phyloP scores from a whole-genome alignment of 768 basidiomycete genomes.

The Tremella yokohamensis region DNA sequence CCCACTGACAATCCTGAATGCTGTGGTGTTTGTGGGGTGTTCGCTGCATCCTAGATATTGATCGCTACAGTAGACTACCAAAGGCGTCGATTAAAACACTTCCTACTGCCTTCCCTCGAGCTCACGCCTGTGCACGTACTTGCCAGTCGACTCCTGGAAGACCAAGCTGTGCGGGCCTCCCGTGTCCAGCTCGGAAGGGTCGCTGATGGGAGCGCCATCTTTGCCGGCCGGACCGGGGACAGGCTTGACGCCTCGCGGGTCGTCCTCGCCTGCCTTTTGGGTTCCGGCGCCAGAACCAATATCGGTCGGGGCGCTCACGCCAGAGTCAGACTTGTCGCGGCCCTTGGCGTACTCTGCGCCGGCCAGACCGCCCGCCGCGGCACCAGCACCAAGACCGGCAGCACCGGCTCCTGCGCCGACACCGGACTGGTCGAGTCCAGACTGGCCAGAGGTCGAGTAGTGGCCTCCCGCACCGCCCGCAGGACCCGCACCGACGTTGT shows the following conservation, averaged over 20 bases:
- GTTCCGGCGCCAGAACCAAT: no score
- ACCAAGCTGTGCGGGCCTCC: conserved; percentile 45
- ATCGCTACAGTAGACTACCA: conserved; percentile 4
- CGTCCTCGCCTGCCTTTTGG: no score
- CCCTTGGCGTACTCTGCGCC: no score
- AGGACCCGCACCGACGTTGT: conserved; percentile 25
- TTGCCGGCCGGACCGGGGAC: conserved; percentile 6
- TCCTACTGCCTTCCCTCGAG: conserved; percentile 23
- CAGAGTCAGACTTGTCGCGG: no score
- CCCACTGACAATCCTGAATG: no score
- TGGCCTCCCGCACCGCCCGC: conserved; percentile 25
- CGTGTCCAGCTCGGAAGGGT: conserved; percentile 44
- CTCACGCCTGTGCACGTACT: conserved; percentile 47
- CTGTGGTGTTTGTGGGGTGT: no score
- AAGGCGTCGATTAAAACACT: neutral
- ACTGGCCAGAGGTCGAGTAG: conserved; percentile 14
- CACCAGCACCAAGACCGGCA: conserved; percentile 20
- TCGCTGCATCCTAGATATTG: neutral
- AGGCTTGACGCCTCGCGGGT: no score
- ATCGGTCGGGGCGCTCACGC: no score
- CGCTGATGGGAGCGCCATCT: conserved; percentile 19
- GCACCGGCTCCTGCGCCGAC: conserved; percentile 6
- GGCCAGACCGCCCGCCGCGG: neutral
- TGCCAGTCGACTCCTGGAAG: conserved; percentile 36
- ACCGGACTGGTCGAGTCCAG: neutral